phyloP scores from a whole-genome alignment of 192 early-diverging fungal species.

The Gryganskiella cystojenkinii region DNA sequence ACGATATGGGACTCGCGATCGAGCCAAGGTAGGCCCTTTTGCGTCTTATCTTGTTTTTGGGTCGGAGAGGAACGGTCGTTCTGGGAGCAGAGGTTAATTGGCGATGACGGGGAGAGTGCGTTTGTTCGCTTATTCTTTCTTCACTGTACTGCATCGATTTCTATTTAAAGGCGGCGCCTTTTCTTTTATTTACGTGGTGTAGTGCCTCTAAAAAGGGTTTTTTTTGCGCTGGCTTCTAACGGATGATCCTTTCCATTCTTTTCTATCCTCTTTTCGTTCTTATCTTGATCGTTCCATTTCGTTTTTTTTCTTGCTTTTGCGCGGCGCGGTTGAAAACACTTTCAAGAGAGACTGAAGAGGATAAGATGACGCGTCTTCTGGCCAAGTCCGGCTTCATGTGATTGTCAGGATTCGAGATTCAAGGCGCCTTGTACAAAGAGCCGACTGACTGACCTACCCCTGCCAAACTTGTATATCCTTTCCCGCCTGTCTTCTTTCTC shows the following conservation, averaged over 20 bases:
- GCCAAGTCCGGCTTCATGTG: constrained; percentile 85
- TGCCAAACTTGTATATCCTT: too few species aligned
- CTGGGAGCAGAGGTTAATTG: too few species aligned
- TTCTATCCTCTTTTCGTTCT: not conserved
- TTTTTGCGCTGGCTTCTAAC: not conserved
- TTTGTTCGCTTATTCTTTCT: not conserved
- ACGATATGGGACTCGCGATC: constrained; percentile 78
- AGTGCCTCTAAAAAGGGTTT: not conserved
- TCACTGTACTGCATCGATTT: not conserved
- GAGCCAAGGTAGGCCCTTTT: constrained; percentile 78
- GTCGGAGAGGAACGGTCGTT: not conserved
- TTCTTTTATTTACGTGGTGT: not conserved
- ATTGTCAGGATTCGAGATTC: too few species aligned
- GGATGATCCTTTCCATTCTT: not conserved
- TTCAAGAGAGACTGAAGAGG: constrained; percentile 80
- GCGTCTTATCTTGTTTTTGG: not conserved
- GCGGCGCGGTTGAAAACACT: constrained; percentile 1
- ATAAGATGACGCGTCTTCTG: constrained; percentile 80
- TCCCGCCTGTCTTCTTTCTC: too few species aligned
- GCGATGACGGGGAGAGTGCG: too few species aligned
- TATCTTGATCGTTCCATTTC: not conserved
- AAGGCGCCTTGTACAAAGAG: too few species aligned
- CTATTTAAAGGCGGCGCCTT: not conserved
- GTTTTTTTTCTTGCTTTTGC: not conserved
- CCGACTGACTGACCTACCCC: too few species aligned